These are phyloP conservation scores for Ciborinia camelliae DNA, from an alignment of 2,329 filamentous ascomycete genomes.

Conservation along the genomic window DNA sequence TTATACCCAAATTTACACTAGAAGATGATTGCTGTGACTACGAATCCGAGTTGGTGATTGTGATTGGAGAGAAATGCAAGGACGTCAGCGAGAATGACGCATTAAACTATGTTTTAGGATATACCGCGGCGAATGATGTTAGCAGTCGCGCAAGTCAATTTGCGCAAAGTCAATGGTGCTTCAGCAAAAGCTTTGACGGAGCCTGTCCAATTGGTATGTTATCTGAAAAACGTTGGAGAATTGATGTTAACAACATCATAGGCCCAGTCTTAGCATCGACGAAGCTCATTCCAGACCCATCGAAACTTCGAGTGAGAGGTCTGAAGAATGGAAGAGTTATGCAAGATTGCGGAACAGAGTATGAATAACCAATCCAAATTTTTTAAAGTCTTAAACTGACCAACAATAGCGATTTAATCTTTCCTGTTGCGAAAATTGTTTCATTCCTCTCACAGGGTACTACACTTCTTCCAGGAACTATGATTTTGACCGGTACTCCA, in stretches of 20 bases:
- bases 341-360: constrained; percentile 45
- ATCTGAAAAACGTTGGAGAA: background rate
- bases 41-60: constrained; percentile 49
- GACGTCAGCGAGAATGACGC: constrained; percentile 48
- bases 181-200: constrained; percentile 50
- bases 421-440: constrained; percentile 46
- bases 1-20: constrained; percentile 46
- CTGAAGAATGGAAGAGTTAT: constrained; percentile 49
- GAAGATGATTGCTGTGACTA: constrained; percentile 46
- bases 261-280: constrained; percentile 49
- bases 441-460: constrained; percentile 43
- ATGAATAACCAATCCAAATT: constrained; percentile 25
- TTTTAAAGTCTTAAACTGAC: constrained; percentile 1
- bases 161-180: constrained; percentile 49
- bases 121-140: constrained; percentile 56
- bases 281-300: constrained; percentile 42
- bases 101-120: constrained; percentile 52
- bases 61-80: constrained; percentile 47
- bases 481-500: constrained; percentile 48
- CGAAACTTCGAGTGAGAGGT: constrained; percentile 43
- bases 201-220: constrained; percentile 45
- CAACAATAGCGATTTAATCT: constrained; percentile 43
- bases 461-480: constrained; percentile 43
- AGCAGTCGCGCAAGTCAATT: constrained; percentile 51
- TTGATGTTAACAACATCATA: constrained; percentile 28